Percentiles rank a stretch among this genome's conserved stretches.
These are phyloP conservation scores for Termitomyces sp. DNA, from an alignment of 768 basidiomycete genomes.

Conservation along the genomic window DNA sequence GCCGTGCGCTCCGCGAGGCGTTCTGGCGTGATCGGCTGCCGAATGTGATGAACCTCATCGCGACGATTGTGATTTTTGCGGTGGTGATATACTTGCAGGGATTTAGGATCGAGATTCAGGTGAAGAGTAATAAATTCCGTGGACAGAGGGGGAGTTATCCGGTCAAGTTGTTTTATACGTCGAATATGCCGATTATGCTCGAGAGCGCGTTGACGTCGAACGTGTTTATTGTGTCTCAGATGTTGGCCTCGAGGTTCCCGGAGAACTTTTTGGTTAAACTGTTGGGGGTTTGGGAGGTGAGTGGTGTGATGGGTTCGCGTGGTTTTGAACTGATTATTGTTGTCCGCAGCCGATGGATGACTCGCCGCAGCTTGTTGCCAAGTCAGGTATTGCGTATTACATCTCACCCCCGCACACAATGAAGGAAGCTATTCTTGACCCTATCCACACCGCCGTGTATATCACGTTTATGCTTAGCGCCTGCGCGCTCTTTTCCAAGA, in stretches of 20 bases:
- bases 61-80: conserved; percentile 89
- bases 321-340: neutral
- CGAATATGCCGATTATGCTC: conserved; percentile 99
- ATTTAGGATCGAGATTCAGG: conserved; percentile 97
- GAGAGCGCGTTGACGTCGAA: conserved; percentile 91
- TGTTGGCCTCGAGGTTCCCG: conserved; percentile 92
- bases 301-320: conserved; percentile 17
- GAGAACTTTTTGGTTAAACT: conserved; percentile 85
- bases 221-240: conserved; percentile 94
- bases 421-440: conserved; percentile 84
- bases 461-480: conserved; percentile 90
- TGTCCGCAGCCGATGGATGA: conserved; percentile 80
- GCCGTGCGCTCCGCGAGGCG: conserved; percentile 93
- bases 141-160: conserved; percentile 97
- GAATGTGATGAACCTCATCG: conserved; percentile 96
- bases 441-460: conserved; percentile 90
- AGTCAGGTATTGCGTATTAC: conserved; percentile 93
- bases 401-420: conserved; percentile 98
- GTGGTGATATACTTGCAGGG: conserved; percentile 98
- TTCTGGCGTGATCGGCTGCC: conserved; percentile 98
- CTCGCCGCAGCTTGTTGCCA: conserved; percentile 86
- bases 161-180: conserved; percentile 98
- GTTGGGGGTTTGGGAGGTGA: conserved; percentile 97
- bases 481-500: conserved; percentile 98
- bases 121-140: conserved; percentile 94